phyloP scores from a whole-genome alignment of 768 basidiomycete genomes.

The Strobilomyces confusus region DNA sequence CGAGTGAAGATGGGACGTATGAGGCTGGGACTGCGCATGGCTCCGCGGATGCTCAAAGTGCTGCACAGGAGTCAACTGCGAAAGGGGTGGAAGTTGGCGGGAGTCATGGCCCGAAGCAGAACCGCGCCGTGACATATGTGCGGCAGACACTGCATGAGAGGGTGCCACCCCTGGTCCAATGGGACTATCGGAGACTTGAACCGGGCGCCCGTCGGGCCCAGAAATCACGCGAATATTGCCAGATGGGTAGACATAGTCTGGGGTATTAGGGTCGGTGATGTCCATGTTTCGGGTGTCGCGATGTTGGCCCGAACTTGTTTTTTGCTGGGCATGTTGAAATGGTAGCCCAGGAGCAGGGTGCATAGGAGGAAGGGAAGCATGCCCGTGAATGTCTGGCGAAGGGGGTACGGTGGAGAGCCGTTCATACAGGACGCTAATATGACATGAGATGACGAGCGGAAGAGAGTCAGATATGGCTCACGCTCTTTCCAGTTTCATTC shows the following conservation, averaged over 20 bases:
- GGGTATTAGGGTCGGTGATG: conserved; percentile 44
- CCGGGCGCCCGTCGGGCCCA: conserved; percentile 47
- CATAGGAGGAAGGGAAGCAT: conserved; percentile 31
- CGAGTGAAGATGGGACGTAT: conserved; percentile 41
- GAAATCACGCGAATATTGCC: conserved; percentile 44
- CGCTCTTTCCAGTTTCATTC: conserved; percentile 88
- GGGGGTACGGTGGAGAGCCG: conserved; percentile 61
- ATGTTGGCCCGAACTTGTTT: conserved; percentile 17
- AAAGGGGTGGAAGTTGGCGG: conserved; percentile 48
- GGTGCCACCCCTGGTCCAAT: conserved; percentile 38
- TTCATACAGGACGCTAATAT: conserved; percentile 68
- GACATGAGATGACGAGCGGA: conserved; percentile 26
- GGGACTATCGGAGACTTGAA: conserved; percentile 47
- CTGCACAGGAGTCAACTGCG: conserved; percentile 44
- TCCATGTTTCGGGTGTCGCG: conserved; percentile 42
- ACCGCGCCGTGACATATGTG: conserved; percentile 42
- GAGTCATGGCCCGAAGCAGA: conserved; percentile 41
- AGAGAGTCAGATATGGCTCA: conserved; percentile 45
- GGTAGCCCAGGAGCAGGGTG: conserved; percentile 36
- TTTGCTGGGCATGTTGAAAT: conserved; percentile 30
- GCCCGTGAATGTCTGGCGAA: conserved; percentile 47
- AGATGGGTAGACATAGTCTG: conserved; percentile 49
- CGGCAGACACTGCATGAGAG: conserved; percentile 35
- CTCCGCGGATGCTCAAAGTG: conserved; percentile 34
- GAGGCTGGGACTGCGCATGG: conserved; percentile 34